Conservation (phyloP, 805 yeast species). For the Monosporozyma yasuniensis region DNA sequence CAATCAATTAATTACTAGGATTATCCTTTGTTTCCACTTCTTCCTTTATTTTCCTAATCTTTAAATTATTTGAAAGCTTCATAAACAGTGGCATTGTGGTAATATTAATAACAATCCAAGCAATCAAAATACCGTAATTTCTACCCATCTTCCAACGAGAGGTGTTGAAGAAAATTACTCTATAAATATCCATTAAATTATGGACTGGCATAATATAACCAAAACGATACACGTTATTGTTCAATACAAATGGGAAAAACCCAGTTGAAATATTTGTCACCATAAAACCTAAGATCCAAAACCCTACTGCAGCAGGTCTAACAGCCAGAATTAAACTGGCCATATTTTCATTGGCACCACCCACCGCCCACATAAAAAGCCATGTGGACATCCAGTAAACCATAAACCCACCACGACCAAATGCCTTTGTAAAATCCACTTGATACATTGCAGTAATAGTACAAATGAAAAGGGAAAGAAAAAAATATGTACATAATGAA, state of each 20-base stretch:
- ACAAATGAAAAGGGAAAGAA: conserved; percentile 50
- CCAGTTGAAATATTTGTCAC: conserved; percentile 60
- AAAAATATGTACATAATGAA: conserved; percentile 42
- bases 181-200: conserved; percentile 51
- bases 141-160: conserved; percentile 50
- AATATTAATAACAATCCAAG: conserved; percentile 50
- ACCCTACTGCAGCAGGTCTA: conserved; percentile 58
- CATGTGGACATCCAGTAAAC: conserved; percentile 64
- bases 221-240: conserved; percentile 46
- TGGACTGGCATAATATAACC: conserved; percentile 66
- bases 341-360: conserved; percentile 62
- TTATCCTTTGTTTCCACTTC: not conserved
- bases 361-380: conserved; percentile 66
- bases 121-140: conserved; percentile 48
- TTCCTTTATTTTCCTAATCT: not conserved
- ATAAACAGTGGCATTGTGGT: conserved; percentile 37
- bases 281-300: conserved; percentile 67
- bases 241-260: conserved; percentile 53
- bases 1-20: too few species aligned
- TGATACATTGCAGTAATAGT: conserved; percentile 61
- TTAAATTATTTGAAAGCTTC: conserved; percentile 32
- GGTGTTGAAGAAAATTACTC: conserved; percentile 49
- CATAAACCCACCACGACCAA: conserved; percentile 73
- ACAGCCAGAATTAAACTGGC: conserved; percentile 42
- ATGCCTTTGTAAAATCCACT: conserved; percentile 46